Percentiles rank a stretch among this genome's conserved stretches.
Evolutionary conservation across 768 basidiomycete species (phyloP).

Genomic region (Pleurotus ostreatus): DNA sequence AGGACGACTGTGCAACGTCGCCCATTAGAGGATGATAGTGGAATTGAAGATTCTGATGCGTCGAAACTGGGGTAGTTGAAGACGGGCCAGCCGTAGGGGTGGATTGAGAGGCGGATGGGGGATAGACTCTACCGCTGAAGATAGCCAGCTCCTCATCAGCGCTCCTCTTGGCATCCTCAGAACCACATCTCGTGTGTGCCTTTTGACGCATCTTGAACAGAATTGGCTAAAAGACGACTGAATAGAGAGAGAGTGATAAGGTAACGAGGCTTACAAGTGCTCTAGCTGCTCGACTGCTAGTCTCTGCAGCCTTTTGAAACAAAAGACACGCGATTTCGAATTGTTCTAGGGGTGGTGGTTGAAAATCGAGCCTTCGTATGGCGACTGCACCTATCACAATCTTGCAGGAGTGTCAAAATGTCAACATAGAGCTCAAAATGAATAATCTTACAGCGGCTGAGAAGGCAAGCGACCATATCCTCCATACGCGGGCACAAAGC

Average conservation of each 20-base stretch:
- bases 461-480: slow-evolving; percentile 56
- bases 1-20: not conserved
- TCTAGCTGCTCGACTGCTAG: slow-evolving; percentile 44
- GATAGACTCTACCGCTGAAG: not conserved
- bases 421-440: not conserved
- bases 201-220: slow-evolving; percentile 41
- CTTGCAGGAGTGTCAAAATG: slow-evolving; percentile 20
- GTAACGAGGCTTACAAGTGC: slow-evolving; percentile 34
- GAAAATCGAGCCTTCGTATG: slow-evolving; percentile 38
- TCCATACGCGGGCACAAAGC: slow-evolving; percentile 50
- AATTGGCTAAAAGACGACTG: slow-evolving; percentile 31
- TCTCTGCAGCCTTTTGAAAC: slow-evolving; percentile 39
- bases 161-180: not conserved
- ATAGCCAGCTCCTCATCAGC: not conserved
- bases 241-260: not conserved
- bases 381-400: slow-evolving; percentile 54
- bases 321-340: slow-evolving; percentile 43
- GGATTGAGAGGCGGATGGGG: not conserved
- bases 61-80: not conserved
- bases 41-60: not conserved
- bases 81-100: not conserved
- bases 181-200: slow-evolving; percentile 17
- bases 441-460: slow-evolving; percentile 42
- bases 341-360: slow-evolving; percentile 41
- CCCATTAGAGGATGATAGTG: not conserved